Evolutionary conservation across 2,329 filamentous ascomycete genomes (phyloP).

Genomic region (Didymella arachidicola): DNA sequence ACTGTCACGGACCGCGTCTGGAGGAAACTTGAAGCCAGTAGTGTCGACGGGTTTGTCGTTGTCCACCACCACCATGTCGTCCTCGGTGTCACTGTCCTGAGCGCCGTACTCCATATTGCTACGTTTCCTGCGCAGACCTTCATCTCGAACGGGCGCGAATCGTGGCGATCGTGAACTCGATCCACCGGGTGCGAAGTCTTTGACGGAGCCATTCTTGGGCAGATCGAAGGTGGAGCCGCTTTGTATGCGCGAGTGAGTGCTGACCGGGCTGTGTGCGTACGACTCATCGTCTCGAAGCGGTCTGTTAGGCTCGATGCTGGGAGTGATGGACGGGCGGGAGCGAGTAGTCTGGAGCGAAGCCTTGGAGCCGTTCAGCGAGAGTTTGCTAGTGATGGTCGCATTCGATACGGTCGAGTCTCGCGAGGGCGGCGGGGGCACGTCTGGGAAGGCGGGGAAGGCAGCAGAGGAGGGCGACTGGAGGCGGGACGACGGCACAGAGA

Average conservation of each 20-base stretch:
- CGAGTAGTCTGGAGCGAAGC: constrained; percentile 39
- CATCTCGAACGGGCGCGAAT: constrained; percentile 32
- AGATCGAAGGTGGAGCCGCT: constrained; percentile 31
- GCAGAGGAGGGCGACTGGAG: constrained; percentile 50
- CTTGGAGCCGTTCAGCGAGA: constrained; percentile 45
- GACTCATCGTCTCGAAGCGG: constrained; percentile 37
- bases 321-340: constrained; percentile 39
- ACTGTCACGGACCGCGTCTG: constrained; percentile 36
- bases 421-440: constrained; percentile 43
- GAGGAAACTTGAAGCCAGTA: constrained; percentile 31
- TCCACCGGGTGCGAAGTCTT: constrained; percentile 23
- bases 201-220: constrained; percentile 27
- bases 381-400: constrained; percentile 39
- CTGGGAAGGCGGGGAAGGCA: constrained; percentile 49
- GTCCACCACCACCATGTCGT: constrained; percentile 40
- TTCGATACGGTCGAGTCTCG: constrained; percentile 45
- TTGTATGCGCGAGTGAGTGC: constrained; percentile 34
- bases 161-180: constrained; percentile 29
- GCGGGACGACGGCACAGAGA: constrained; percentile 47
- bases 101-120: constrained; percentile 36
- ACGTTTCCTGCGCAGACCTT: constrained; percentile 29
- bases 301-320: constrained; percentile 31
- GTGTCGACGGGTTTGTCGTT: constrained; percentile 33
- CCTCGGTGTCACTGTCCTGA: constrained; percentile 44
- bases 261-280: constrained; percentile 37